Evolutionary conservation across 73 alveolate species (phyloP).

Genomic region (Stentor roeselii): DNA sequence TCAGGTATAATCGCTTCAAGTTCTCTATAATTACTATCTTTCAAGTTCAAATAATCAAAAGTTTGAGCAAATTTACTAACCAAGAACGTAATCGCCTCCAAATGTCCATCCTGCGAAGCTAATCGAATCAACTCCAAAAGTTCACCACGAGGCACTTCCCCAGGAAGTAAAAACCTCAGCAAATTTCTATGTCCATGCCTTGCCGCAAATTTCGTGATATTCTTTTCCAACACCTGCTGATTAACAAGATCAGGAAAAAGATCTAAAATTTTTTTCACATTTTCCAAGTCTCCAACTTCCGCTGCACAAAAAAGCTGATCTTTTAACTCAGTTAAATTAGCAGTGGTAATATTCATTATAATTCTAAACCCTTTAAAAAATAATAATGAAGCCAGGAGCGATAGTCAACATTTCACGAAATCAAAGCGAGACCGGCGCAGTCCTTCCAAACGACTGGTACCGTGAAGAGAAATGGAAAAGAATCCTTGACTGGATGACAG

Average conservation of each 20-base stretch:
- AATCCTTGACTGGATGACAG: background rate
- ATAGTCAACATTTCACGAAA: background rate
- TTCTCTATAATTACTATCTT: background rate
- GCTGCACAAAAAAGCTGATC: conserved; percentile 5
- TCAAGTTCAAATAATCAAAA: background rate
- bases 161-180: background rate
- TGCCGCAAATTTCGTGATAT: background rate
- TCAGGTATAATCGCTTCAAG: background rate
- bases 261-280: background rate
- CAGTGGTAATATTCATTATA: background rate
- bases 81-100: background rate
- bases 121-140: background rate
- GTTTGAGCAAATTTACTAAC: background rate
- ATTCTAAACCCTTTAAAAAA: too few relatives aligned
- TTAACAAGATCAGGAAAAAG: conserved; percentile 1
- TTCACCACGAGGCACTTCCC: background rate
- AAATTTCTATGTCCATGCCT: background rate
- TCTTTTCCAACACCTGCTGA: background rate
- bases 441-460: background rate
- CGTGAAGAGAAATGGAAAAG: conserved; percentile 10
- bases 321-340: background rate
- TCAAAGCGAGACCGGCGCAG: background rate
- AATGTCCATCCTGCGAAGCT: background rate
- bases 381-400: background rate
- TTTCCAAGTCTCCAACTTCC: conserved; percentile 18